A percentile compares a stretch with the other conserved stretches of the same genome.
Evolutionary conservation across 169 alveolate genomes (phyloP).

Genomic region (Perkinsus olseni): DNA sequence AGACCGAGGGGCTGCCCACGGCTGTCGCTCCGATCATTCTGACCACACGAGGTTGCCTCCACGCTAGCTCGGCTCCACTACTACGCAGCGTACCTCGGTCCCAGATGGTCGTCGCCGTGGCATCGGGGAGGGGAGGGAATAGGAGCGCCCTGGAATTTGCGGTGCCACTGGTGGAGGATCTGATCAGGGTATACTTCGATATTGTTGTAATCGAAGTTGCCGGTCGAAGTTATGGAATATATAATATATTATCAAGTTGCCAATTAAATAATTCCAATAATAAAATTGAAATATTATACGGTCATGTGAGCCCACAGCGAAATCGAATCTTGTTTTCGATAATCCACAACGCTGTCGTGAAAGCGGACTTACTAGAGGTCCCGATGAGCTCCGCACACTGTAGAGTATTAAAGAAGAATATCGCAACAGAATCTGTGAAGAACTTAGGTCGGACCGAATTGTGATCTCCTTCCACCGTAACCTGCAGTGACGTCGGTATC

Average conservation of each 20-base stretch:
- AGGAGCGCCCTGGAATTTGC: not conserved
- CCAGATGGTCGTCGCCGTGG: not conserved
- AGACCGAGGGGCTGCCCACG: not conserved
- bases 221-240: too few species aligned
- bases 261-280: too few species aligned
- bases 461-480: conserved; percentile 68
- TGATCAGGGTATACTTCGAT: too few species aligned
- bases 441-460: conserved; percentile 60
- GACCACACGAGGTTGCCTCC: not conserved
- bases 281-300: too few species aligned
- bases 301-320: too few species aligned
- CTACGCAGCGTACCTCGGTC: not conserved
- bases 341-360: too few species aligned
- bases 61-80: not conserved
- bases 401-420: conserved; percentile 18
- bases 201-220: too few species aligned
- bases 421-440: conserved; percentile 22
- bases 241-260: too few species aligned
- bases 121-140: not conserved
- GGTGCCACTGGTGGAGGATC: not conserved
- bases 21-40: not conserved
- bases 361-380: not conserved
- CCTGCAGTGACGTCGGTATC: not conserved
- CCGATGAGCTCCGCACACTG: conserved; percentile 9
- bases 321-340: too few species aligned